Evolutionary conservation across 805 yeast species (phyloP), one percentile per base, ranked within the genome.

Genomic region (Candida coleopterorum): DNA sequence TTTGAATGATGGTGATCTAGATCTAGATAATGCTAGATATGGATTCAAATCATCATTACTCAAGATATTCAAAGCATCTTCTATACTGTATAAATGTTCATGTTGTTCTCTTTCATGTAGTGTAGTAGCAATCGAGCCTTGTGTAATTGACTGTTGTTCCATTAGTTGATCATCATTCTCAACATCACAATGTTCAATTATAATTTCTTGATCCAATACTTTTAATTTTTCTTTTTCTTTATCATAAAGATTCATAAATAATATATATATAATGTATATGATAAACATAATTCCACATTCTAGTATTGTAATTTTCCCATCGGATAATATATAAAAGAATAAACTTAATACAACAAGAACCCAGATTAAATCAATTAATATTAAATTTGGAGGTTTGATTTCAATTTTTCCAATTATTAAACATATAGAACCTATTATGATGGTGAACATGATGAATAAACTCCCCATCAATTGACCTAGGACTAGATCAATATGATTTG

Each of bases 381-480:
- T 29, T 10, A 44, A 35, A 18, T 42, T 45, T 25, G 43, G 47
- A 31, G 49, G 41, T 6, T 23, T 34, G 2, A 62, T 45, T n/a
- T 41, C 31, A 33, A 57, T 55, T 6, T 65, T 61, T 7, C 40
- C 40, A 33, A 38, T 20, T 35, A 47, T 21, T 39, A 43, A 8
- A 44, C 58, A 40, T 10, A 65, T 65, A 5, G 53, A 20, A 0
- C 70, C 70, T n/a, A 65, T 47, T 2, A 62, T 52, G 1, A 65
- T 41, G 1, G 64, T 54, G 34, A 62, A 53, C 28, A 59, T 52
- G 9, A 65, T 56, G 2, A 60, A 38, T 9, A 52, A 53, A 3
- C 66, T 56, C 1, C 72, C 70, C 5, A 63, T 48, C 6, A 62
- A 41, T 40, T 65, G 70, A 3, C 70, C 70, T 21, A 65, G 38